Evolutionary conservation across 2,329 filamentous ascomycete genomes (phyloP).

Genomic region (Dactylellina cionopaga): DNA sequence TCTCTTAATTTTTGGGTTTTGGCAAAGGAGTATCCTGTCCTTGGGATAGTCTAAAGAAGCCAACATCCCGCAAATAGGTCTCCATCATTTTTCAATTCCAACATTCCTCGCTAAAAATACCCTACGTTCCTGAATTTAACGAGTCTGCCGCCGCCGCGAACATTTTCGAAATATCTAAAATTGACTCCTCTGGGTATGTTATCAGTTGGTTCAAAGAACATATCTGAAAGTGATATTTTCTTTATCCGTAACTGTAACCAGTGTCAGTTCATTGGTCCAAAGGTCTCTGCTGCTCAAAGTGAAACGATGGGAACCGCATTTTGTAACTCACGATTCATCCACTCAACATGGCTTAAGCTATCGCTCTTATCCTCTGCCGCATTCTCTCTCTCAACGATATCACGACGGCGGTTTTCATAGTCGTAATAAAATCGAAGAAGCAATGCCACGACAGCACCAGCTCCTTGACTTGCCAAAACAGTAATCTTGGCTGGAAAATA

Average conservation of each 20-base stretch:
- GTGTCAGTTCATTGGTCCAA: neutral
- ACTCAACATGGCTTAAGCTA: conserved; percentile 52
- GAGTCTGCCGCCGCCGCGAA: neutral
- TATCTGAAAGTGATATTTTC: conserved; percentile 71
- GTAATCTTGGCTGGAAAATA: conserved; percentile 67
- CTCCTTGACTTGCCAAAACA: conserved; percentile 64
- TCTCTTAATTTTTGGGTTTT: too few relatives aligned
- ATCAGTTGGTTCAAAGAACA: conserved; percentile 53
- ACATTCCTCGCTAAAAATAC: too few relatives aligned
- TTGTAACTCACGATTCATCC: conserved; percentile 53
- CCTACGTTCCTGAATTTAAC: too few relatives aligned
- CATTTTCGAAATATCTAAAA: neutral
- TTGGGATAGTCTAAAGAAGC: too few relatives aligned
- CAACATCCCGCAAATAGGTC: too few relatives aligned
- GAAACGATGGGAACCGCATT: neutral
- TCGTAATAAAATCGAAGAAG: conserved; percentile 55
- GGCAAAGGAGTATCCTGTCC: too few relatives aligned
- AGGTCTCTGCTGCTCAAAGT: neutral
- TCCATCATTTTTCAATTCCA: too few relatives aligned
- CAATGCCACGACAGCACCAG: conserved; percentile 57
- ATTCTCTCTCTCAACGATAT: conserved; percentile 32
- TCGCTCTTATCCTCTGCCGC: conserved; percentile 52
- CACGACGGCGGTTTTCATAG: conserved; percentile 52
- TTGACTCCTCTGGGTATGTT: neutral
- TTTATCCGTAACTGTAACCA: conserved; percentile 65